Evolutionary conservation across 2,329 filamentous ascomycete genomes (phyloP).

Genomic region (Bipolaris cookei): DNA sequence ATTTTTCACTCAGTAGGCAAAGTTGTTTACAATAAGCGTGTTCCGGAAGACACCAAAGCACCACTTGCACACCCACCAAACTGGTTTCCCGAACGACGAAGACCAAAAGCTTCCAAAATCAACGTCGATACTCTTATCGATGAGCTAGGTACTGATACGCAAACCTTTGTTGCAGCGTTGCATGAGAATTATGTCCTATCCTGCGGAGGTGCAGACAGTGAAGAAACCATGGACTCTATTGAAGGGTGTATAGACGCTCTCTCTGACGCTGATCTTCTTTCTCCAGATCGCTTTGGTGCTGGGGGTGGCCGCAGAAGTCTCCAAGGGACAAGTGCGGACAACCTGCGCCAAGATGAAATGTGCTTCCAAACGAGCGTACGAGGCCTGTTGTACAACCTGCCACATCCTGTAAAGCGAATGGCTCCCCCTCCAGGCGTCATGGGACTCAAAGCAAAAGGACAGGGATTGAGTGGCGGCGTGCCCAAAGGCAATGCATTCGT

Average conservation of each 20-base stretch:
- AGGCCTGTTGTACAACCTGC: constrained; percentile 83
- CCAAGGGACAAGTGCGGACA: constrained; percentile 66
- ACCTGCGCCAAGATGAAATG: constrained; percentile 90
- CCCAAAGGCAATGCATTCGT: constrained; percentile 70
- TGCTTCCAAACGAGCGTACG: constrained; percentile 89
- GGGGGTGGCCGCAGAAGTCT: constrained; percentile 58
- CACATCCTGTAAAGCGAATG: constrained; percentile 77
- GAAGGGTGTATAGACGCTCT: constrained; percentile 86
- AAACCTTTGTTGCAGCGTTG: constrained; percentile 86
- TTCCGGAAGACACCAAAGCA: constrained; percentile 50
- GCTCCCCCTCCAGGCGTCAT: constrained; percentile 49
- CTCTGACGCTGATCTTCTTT: constrained; percentile 86
- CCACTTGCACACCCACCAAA: constrained; percentile 53
- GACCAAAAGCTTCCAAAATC: constrained; percentile 54
- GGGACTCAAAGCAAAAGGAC: constrained; percentile 41
- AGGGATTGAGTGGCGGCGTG: constrained; percentile 23
- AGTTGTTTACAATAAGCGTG: constrained; percentile 93
- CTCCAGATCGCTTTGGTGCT: constrained; percentile 71
- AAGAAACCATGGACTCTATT: constrained; percentile 73
- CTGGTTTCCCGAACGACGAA: constrained; percentile 54
- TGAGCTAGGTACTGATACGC: constrained; percentile 89
- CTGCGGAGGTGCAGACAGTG: constrained; percentile 68
- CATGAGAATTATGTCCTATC: constrained; percentile 94
- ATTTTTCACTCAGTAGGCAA: constrained; percentile 97
- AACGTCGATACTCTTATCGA: constrained; percentile 76